Base-by-base conservation (phyloP, 108 stramenopile genomes). In the Cyclotella choctawhatcheeana region DNA sequence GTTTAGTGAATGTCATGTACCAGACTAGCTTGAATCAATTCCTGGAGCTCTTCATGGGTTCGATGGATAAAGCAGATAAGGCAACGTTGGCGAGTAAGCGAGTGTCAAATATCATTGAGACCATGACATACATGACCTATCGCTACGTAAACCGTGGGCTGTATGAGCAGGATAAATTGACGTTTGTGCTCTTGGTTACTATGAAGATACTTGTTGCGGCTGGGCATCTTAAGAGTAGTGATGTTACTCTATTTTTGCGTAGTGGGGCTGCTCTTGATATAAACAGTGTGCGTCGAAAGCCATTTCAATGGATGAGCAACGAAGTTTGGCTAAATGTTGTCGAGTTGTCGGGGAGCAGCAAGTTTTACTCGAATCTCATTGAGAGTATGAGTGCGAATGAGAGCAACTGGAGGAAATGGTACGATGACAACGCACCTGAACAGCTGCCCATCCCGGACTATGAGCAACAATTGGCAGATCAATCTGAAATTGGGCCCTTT, bases 91-190 rank as follows among this genome's bases (percentile, higher is more conserved):
- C 92, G 25, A 83, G 89, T 44, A 95, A 97, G 73, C 67, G 93
- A 34, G 96, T 97, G 29, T 69, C 82, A 52, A 97, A 97, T 74
- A 97, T 97, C 52, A 97, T 95, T 52, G 92, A 96, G 32, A 89
- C 90, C 26, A 89, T 97, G 94, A 97, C 96, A 10, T 95, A 96
- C 74, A 84, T 86, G 72, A 87, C 89, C 40, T 97, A 94, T 76
- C 87, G 96, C 20, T 96, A 97, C 75, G 83, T 97, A 69, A 97
- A 97, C 74, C 88, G 92, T 17, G 96, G 96, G 22, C 82, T 97
- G 18, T 97, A 94, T 77, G 96, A 97, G 81, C 67, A 82, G 33
- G 92, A 97, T 82, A 97, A 97, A 71, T 73, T 97, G 53, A 94
- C 93, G 40, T 97, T 95, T 71, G 83, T 97, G 34, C 71, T 96